Percentiles rank a stretch among this genome's conserved stretches.
These are phyloP conservation scores for Ogataea chonburiensis DNA, from an alignment of 805 yeast genomes.

Conservation along the genomic window DNA sequence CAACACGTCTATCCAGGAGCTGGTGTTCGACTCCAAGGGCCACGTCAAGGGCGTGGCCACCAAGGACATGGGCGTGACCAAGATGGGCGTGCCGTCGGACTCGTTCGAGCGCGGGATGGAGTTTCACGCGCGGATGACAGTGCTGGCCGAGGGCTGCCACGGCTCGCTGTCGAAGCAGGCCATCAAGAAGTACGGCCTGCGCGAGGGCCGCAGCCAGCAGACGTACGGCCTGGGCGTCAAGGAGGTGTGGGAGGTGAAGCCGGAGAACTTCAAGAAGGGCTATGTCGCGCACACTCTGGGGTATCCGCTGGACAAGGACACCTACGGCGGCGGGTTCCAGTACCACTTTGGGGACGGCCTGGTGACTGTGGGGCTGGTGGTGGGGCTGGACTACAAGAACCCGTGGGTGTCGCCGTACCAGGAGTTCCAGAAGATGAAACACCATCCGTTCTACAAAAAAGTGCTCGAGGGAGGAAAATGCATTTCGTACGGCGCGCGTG, in stretches of 20 bases:
- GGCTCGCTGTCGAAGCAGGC: conserved; percentile 85
- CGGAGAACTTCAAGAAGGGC: conserved; percentile 78
- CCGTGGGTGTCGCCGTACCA: conserved; percentile 95
- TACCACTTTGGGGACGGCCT: conserved; percentile 94
- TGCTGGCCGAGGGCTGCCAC: conserved; percentile 97
- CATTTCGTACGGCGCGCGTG: conserved; percentile 92
- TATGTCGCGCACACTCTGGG: conserved; percentile 87
- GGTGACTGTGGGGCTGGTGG: conserved; percentile 90
- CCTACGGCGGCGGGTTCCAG: conserved; percentile 96
- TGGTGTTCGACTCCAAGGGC: conserved; percentile 60
- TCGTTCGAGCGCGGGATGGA: conserved; percentile 97
- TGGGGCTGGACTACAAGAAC: conserved; percentile 90
- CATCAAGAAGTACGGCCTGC: conserved; percentile 63
- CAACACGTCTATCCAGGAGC: conserved; percentile 80
- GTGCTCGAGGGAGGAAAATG: conserved; percentile 88
- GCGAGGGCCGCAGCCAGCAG: conserved; percentile 67
- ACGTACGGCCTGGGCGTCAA: conserved; percentile 95
- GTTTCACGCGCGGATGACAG: conserved; percentile 85
- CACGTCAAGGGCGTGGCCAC: conserved; percentile 89
- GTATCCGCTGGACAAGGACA: conserved; percentile 68
- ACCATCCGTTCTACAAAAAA: conserved; percentile 77
- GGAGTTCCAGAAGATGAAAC: conserved; percentile 93
- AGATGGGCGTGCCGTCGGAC: conserved; percentile 72
- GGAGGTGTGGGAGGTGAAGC: conserved; percentile 94
- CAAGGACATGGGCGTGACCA: conserved; percentile 83